Evolutionary conservation across 805 yeast genomes (phyloP).

Genomic region (Clavispora carvajalis): DNA sequence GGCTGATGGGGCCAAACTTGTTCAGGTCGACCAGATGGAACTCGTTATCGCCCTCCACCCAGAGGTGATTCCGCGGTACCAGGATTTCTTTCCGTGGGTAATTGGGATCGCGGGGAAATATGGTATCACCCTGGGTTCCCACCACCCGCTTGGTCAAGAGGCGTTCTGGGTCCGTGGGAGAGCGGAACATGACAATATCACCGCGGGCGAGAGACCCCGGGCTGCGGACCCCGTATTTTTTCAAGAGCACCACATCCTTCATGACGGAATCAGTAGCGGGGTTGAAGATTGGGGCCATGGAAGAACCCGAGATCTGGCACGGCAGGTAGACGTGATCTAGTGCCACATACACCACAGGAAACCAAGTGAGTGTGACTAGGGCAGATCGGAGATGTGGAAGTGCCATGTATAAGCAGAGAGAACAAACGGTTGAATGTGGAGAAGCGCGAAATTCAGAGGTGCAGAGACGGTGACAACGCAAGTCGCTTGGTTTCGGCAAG

Average conservation of each 20-base stretch:
- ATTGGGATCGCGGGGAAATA: constrained; percentile 52
- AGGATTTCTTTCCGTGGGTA: constrained; percentile 59
- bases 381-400: constrained; percentile 17
- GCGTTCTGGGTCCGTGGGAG: constrained; percentile 75
- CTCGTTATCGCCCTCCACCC: constrained; percentile 93
- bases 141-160: constrained; percentile 76
- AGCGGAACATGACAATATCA: constrained; percentile 71
- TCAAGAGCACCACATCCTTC: constrained; percentile 61
- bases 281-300: constrained; percentile 88
- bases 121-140: constrained; percentile 67
- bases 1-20: constrained; percentile 81
- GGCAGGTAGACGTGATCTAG: constrained; percentile 69
- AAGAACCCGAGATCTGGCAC: constrained; percentile 69
- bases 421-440: no score
- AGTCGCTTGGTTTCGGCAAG: no score
- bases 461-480: no score
- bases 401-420: no score
- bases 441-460: no score
- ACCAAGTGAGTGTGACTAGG: constrained; percentile 48
- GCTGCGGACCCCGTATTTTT: constrained; percentile 54
- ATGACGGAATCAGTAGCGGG: constrained; percentile 47
- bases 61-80: constrained; percentile 75
- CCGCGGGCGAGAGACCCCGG: constrained; percentile 47
- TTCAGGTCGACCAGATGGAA: constrained; percentile 79
- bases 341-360: constrained; percentile 69